Conservation (phyloP, 2,329 filamentous ascomycete genomes). For the Xylariaceae sp. region DNA sequence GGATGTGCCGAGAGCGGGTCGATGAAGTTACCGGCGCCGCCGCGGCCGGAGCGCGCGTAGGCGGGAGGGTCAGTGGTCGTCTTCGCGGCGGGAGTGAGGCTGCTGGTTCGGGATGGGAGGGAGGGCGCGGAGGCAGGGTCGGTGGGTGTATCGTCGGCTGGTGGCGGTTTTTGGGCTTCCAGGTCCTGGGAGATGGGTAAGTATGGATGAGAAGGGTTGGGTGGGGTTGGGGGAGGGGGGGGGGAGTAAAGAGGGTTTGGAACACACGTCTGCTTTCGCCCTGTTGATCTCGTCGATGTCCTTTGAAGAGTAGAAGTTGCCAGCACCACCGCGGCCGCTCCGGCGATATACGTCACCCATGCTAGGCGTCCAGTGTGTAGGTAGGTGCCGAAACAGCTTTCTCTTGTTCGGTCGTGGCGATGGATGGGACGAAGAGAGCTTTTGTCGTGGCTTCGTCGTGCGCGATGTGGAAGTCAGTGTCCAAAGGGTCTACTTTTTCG, state of each 20-base stretch:
- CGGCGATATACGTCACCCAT: constrained; percentile 42
- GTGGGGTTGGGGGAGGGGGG: neutral
- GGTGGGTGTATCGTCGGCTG: constrained; percentile 9
- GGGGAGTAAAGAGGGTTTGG: constrained; percentile 8
- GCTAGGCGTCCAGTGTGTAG: no score
- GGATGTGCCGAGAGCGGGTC: constrained; percentile 27
- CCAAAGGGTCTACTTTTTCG: no score
- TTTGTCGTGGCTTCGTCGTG: no score
- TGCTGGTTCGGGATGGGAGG: constrained; percentile 17
- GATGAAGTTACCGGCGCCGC: constrained; percentile 59
- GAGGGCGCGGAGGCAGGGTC: constrained; percentile 15
- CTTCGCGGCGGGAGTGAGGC: constrained; percentile 14
- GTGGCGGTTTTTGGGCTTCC: constrained; percentile 31
- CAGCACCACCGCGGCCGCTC: constrained; percentile 59
- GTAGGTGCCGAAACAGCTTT: no score
- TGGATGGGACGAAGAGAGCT: no score
- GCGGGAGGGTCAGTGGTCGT: constrained; percentile 12
- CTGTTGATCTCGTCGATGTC: constrained; percentile 39
- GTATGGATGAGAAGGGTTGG: neutral
- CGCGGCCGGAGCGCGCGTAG: constrained; percentile 40
- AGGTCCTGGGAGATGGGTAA: constrained; percentile 28
- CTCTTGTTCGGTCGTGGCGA: no score
- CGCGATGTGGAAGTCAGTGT: no score
- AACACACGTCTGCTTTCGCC: constrained; percentile 18
- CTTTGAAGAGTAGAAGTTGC: constrained; percentile 55